Evolutionary conservation across 1,139 yeast species (phyloP).

Genomic region (Kodamaea plutei): DNA sequence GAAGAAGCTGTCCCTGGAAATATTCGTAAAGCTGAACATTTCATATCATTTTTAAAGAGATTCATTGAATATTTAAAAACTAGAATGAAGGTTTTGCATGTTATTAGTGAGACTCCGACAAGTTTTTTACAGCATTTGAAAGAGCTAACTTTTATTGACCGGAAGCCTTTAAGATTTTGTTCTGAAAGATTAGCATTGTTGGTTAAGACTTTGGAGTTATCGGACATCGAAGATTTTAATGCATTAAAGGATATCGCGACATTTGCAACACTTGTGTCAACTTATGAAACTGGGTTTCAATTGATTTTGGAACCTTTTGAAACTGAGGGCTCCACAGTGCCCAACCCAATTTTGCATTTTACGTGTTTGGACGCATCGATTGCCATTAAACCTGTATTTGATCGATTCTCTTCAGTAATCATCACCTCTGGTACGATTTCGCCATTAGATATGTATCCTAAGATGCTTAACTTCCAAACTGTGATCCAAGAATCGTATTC

Average conservation of each 20-base stretch:
- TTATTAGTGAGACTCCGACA: slow-evolving; percentile 92
- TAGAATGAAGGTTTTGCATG: slow-evolving; percentile 95
- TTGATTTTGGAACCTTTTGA: slow-evolving; percentile 93
- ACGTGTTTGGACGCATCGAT: slow-evolving; percentile 96
- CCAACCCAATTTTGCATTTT: slow-evolving; percentile 92
- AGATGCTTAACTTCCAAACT: slow-evolving; percentile 92
- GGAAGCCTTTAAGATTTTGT: slow-evolving; percentile 86
- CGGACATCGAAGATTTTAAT: slow-evolving; percentile 85
- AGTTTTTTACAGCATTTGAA: slow-evolving; percentile 90
- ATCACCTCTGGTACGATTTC: slow-evolving; percentile 98
- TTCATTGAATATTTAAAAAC: slow-evolving; percentile 93
- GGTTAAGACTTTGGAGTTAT: slow-evolving; percentile 82
- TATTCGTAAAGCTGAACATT: slow-evolving; percentile 94
- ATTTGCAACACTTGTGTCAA: slow-evolving; percentile 91
- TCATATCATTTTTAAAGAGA: slow-evolving; percentile 84
- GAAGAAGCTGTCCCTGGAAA: slow-evolving; percentile 97
- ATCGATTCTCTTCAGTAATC: slow-evolving; percentile 86
- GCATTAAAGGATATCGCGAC: slow-evolving; percentile 95
- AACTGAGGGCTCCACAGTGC: slow-evolving; percentile 95
- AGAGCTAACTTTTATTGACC: slow-evolving; percentile 87
- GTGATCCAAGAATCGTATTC: slow-evolving; percentile 93
- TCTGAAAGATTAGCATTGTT: slow-evolving; percentile 85
- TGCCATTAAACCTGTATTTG: slow-evolving; percentile 96
- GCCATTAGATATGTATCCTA: slow-evolving; percentile 97
- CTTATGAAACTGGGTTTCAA: slow-evolving; percentile 91